Conservation (phyloP, 2,329 filamentous ascomycete genomes). For the Zasmidium cellare region DNA sequence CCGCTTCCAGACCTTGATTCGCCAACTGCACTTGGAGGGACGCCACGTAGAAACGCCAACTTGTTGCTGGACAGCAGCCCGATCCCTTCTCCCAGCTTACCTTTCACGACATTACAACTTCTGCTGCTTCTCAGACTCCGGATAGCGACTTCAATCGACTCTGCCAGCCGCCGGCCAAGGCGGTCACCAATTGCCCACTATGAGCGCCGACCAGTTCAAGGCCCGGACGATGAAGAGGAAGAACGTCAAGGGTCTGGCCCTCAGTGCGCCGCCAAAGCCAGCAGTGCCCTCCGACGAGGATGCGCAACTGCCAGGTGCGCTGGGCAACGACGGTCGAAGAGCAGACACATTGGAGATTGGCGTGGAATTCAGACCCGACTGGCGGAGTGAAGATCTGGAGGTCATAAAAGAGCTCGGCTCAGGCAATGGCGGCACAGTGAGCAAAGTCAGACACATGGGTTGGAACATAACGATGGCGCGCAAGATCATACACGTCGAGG, state of each 20-base stretch:
- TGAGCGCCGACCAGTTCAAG: slow-evolving; percentile 61
- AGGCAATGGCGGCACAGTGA: slow-evolving; percentile 96
- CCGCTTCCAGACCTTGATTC: background rate
- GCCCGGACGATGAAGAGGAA: slow-evolving; percentile 92
- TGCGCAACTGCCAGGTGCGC: slow-evolving; percentile 59
- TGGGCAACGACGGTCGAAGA: slow-evolving; percentile 57
- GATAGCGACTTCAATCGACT: background rate
- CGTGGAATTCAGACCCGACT: slow-evolving; percentile 91
- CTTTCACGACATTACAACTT: background rate
- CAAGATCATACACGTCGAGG: slow-evolving; percentile 99
- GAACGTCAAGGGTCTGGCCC: slow-evolving; percentile 93
- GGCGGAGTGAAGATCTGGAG: slow-evolving; percentile 88
- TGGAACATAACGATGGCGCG: slow-evolving; percentile 96
- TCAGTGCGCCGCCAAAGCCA: slow-evolving; percentile 74
- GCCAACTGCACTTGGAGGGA: background rate
- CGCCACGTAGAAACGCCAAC: background rate
- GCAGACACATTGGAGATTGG: slow-evolving; percentile 87
- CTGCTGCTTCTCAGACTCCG: background rate
- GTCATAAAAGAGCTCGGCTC: slow-evolving; percentile 92
- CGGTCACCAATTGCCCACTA: slow-evolving; percentile 21
- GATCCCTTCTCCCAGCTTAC: background rate
- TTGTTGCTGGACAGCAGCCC: background rate
- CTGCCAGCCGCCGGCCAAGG: slow-evolving; percentile 18
- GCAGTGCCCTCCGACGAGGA: slow-evolving; percentile 73
- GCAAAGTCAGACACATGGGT: slow-evolving; percentile 92